These are phyloP conservation scores for Leavenworthia alabamica DNA, from an alignment of 345 rosid species.

Conservation along the genomic window DNA sequence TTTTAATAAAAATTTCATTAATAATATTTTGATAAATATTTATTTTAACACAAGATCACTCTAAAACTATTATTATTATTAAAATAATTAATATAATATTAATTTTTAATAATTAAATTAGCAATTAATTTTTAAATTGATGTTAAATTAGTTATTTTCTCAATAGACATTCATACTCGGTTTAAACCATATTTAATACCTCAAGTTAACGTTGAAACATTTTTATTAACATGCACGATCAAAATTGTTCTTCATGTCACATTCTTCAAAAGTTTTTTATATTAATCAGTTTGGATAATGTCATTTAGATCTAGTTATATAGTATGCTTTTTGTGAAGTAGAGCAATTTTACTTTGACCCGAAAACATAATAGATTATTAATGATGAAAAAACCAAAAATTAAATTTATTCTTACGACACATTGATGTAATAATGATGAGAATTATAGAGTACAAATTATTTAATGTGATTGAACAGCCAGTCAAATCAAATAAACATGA, in stretches of 20 bases:
- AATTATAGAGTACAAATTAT: slow-evolving; percentile 8
- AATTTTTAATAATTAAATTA: too few relatives aligned
- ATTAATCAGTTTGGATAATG: background rate
- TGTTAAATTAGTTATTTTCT: too few relatives aligned
- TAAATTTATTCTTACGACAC: slow-evolving; percentile 9
- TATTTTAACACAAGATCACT: too few relatives aligned
- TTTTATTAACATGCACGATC: background rate
- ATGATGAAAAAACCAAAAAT: background rate
- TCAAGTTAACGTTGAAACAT: background rate
- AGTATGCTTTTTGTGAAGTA: background rate
- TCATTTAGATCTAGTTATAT: background rate
- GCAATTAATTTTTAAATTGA: too few relatives aligned
- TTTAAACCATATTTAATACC: too few relatives aligned
- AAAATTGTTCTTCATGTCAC: background rate
- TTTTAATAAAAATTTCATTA: too few relatives aligned
- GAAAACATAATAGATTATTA: background rate
- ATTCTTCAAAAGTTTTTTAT: background rate
- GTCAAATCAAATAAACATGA: slow-evolving; percentile 26
- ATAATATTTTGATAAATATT: too few relatives aligned
- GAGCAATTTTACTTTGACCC: background rate
- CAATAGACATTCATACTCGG: too few relatives aligned
- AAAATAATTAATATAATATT: too few relatives aligned
- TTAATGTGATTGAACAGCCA: background rate
- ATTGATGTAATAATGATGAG: slow-evolving; percentile 27
- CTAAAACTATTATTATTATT: too few relatives aligned